Conservation (phyloP, 2,329 filamentous ascomycete species). For the Aspergillus bombycis region DNA sequence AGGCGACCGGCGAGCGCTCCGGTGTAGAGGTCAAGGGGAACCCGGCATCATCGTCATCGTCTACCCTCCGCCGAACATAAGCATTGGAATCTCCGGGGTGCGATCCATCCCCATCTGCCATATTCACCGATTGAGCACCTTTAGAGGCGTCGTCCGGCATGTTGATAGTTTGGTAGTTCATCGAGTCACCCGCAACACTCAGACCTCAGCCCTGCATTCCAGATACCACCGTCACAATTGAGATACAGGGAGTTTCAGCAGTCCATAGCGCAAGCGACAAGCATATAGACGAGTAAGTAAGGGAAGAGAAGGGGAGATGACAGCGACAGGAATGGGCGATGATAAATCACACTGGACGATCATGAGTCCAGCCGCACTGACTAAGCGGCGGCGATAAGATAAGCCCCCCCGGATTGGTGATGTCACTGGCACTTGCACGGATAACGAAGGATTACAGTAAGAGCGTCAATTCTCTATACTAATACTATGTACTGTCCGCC, state of each 20-base stretch:
- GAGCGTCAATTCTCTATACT: neutral
- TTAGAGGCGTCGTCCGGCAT: constrained; percentile 33
- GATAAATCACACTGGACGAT: neutral
- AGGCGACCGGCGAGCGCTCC: constrained; percentile 24
- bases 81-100: constrained; percentile 9
- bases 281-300: neutral
- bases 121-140: constrained; percentile 9
- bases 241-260: neutral
- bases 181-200: constrained; percentile 19
- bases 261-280: constrained; percentile 2
- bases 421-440: neutral
- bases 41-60: constrained; percentile 5
- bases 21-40: neutral
- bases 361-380: neutral
- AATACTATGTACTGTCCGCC: no score
- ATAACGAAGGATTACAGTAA: no score
- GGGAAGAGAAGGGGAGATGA: neutral
- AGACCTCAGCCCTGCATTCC: constrained; percentile 6
- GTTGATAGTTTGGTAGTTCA: constrained; percentile 42
- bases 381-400: constrained; percentile 9
- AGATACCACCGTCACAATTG: neutral
- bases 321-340: constrained; percentile 8
- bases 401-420: neutral
- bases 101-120: constrained; percentile 9
- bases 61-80: neutral